A percentile compares a stretch with the other conserved stretches of the same genome.
Evolutionary conservation across 441 rosid genomes (phyloP).

Genomic region (Isatis lusitanica): DNA sequence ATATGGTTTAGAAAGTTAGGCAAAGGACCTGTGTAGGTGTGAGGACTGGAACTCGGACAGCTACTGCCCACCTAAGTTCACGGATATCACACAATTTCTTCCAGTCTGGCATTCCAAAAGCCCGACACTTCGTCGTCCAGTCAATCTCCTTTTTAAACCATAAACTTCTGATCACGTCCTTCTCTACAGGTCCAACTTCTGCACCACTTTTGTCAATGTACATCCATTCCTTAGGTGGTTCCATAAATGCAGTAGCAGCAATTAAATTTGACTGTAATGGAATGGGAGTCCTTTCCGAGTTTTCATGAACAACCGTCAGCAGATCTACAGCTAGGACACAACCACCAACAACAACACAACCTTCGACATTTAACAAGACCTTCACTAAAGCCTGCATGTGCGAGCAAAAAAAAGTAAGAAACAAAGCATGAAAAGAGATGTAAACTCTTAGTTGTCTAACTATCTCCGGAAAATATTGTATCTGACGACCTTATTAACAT

Average conservation of each 20-base stretch:
- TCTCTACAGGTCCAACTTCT: slow-evolving; percentile 93
- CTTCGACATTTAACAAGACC: slow-evolving; percentile 89
- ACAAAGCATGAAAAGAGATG: slow-evolving; percentile 26
- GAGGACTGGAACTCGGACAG: slow-evolving; percentile 93
- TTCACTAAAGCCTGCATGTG: slow-evolving; percentile 86
- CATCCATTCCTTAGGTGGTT: slow-evolving; percentile 99
- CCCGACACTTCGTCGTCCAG: slow-evolving; percentile 94
- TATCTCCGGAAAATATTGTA: slow-evolving; percentile 18
- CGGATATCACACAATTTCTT: slow-evolving; percentile 97
- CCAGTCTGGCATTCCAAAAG: slow-evolving; percentile 97
- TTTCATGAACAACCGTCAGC: slow-evolving; percentile 91
- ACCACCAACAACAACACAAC: slow-evolving; percentile 97
- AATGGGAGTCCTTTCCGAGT: slow-evolving; percentile 95
- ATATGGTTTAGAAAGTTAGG: not conserved
- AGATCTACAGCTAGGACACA: slow-evolving; percentile 96
- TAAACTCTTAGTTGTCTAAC: not conserved
- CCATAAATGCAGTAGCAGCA: slow-evolving; percentile 99
- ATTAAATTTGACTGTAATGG: slow-evolving; percentile 97
- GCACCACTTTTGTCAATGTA: slow-evolving; percentile 75
- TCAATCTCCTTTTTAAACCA: slow-evolving; percentile 95
- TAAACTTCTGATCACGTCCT: slow-evolving; percentile 92
- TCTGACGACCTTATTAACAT: not conserved
- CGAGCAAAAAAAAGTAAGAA: slow-evolving; percentile 21
- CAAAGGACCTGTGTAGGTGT: slow-evolving; percentile 83
- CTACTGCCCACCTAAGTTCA: slow-evolving; percentile 98